Evolutionary conservation across 83 land plant species (phyloP), one percentile per base, ranked within the genome.

Genomic region (Diphasiastrum complanatum): DNA sequence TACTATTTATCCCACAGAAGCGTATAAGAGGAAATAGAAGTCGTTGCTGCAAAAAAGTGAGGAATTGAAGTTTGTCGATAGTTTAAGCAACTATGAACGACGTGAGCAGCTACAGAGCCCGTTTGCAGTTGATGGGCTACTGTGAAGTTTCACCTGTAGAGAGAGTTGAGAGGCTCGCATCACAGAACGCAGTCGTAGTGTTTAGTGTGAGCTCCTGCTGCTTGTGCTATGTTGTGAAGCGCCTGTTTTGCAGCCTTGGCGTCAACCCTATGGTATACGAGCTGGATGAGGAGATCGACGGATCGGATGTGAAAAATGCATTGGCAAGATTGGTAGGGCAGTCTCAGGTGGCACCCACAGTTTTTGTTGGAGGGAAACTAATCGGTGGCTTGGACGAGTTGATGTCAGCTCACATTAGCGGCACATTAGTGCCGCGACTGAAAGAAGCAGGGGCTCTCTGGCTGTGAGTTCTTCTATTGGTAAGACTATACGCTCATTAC

Each of bases 221-320:
- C 35, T 27, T 55, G 59, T 55, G 59, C 35, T 35, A 55, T 30
- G 59, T 55, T 35, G 59, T 55, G 38, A 55, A 55, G 59, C 20
- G 59, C 59, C 59, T 55, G 10, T 27, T 55, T 8, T 55, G 59
- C 59, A 55, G 59, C 59, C 59, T 55, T 31, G 59, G 59, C 35
- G 59, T 55, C 18, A 55, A 55, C 34, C 59, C 59, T 11, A 55
- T 35, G 6, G 59, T 55, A 11, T 55, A 55, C 59, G 59, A 55
- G 59, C 34, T 55, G 38, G 59, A 55, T 30, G 59, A 55, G 19
- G 59, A 55, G 35, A 11, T n/a, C 0, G 59, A 55, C 35, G 59
- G 59, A 11, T 20, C 38, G 16, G 59, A 55, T 6, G 31, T 55
- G 59, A 35, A 55, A 27, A 14, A 26, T 6, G 59, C 59, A 24